A percentile compares a stretch with the other conserved stretches of the same genome.
Evolutionary conservation across 805 yeast species (phyloP).

Genomic region (Candida manassasensis): DNA sequence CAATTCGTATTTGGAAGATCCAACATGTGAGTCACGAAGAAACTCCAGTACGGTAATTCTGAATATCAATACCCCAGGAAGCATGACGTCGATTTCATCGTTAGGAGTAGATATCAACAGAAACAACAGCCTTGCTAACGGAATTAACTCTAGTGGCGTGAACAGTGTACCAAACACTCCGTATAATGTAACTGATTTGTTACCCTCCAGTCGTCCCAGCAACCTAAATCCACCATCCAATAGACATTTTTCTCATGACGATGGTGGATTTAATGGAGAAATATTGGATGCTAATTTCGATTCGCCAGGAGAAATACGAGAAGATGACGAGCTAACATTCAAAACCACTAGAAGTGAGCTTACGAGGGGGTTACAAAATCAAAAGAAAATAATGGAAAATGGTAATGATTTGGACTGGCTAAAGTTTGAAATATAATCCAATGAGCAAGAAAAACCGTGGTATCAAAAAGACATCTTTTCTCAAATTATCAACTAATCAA

Average conservation of each 20-base stretch:
- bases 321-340: slow-evolving; percentile 6
- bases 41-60: slow-evolving; percentile 4
- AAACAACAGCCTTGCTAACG: not conserved
- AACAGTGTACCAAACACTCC: slow-evolving; percentile 11
- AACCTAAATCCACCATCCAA: not conserved
- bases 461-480: too few relatives aligned
- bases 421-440: slow-evolving; percentile 19
- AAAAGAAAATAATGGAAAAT: not conserved
- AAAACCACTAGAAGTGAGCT: slow-evolving; percentile 4
- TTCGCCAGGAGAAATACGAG: slow-evolving; percentile 2
- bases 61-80: slow-evolving; percentile 7
- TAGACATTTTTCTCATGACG: not conserved
- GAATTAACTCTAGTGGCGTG: not conserved
- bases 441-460: too few relatives aligned
- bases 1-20: slow-evolving; percentile 18
- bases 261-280: not conserved
- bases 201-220: slow-evolving; percentile 7
- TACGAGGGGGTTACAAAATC: slow-evolving; percentile 3
- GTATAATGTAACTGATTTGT: slow-evolving; percentile 11
- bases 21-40: slow-evolving; percentile 4
- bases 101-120: slow-evolving; percentile 2
- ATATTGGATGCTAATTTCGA: not conserved
- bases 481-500: too few relatives aligned
- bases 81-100: slow-evolving; percentile 2
- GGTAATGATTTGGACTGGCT: slow-evolving; percentile 23